Percentiles rank a stretch among this genome's conserved stretches.
Conservation (phyloP, 306 rosid species). For the Trifolium subterraneum region DNA sequence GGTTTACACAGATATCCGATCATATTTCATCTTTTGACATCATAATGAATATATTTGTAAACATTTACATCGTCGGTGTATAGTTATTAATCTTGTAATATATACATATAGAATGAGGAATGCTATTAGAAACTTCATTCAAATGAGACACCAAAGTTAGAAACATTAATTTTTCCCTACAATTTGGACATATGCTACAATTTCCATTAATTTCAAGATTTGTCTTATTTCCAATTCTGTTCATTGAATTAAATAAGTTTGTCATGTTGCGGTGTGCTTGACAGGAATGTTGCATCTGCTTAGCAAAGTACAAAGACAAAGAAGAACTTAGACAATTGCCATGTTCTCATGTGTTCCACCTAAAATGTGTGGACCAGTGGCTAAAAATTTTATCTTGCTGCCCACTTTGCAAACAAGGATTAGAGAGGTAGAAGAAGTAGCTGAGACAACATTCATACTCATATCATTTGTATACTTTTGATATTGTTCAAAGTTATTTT, state of each 20-base stretch:
- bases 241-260: conserved; percentile 20
- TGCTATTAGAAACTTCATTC: conserved; percentile 1
- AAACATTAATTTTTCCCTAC: neutral
- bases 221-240: neutral
- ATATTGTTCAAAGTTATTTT: neutral
- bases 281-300: conserved; percentile 96
- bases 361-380: conserved; percentile 95
- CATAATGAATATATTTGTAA: too few relatives aligned
- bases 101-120: neutral
- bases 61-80: neutral
- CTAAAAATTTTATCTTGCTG: conserved; percentile 78
- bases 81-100: neutral
- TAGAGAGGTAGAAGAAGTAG: conserved; percentile 53
- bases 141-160: neutral
- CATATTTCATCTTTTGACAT: neutral
- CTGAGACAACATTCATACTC: neutral
- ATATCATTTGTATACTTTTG: conserved; percentile 17
- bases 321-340: conserved; percentile 89
- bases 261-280: conserved; percentile 30
- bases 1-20: conserved; percentile 14
- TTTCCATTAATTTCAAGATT: conserved; percentile 6
- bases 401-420: conserved; percentile 94
- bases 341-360: conserved; percentile 84
- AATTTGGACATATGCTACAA: neutral
- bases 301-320: conserved; percentile 73